Evolutionary conservation across 2,329 filamentous ascomycete genomes (phyloP).

Genomic region (Epichloe sibirici): DNA sequence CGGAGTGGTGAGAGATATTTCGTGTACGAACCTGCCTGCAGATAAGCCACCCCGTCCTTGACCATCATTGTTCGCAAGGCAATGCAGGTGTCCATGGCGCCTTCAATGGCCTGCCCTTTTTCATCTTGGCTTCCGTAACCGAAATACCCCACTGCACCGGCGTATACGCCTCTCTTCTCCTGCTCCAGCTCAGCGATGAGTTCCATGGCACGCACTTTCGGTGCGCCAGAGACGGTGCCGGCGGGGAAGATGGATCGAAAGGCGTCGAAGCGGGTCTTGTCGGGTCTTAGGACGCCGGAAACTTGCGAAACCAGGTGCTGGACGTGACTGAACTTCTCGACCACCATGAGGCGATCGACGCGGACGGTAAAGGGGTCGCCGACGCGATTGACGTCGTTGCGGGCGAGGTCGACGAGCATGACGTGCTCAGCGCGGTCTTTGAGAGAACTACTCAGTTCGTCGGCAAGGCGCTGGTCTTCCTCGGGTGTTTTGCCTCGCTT

Average conservation of each 20-base stretch:
- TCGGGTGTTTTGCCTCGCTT: slow-evolving; percentile 69
- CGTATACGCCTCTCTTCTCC: slow-evolving; percentile 92
- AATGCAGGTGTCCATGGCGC: slow-evolving; percentile 82
- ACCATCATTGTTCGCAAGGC: slow-evolving; percentile 84
- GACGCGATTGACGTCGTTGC: slow-evolving; percentile 93
- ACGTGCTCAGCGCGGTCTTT: slow-evolving; percentile 95
- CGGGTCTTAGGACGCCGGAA: slow-evolving; percentile 72
- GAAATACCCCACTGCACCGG: slow-evolving; percentile 93
- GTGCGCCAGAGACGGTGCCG: slow-evolving; percentile 87
- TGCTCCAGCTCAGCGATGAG: slow-evolving; percentile 86
- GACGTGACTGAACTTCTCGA: slow-evolving; percentile 90
- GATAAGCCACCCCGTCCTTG: slow-evolving; percentile 81
- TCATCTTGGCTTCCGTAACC: slow-evolving; percentile 65
- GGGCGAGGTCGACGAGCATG: slow-evolving; percentile 91
- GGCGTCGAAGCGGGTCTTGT: slow-evolving; percentile 84
- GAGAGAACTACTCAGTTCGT: slow-evolving; percentile 63
- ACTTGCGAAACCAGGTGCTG: slow-evolving; percentile 96
- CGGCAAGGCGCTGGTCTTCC: slow-evolving; percentile 70
- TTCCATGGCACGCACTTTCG: slow-evolving; percentile 95
- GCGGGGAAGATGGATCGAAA: slow-evolving; percentile 96
- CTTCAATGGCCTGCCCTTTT: slow-evolving; percentile 53
- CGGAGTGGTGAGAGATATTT: not conserved
- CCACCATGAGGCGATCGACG: slow-evolving; percentile 89
- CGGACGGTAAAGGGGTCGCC: slow-evolving; percentile 82
- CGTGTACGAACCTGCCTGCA: slow-evolving; percentile 54